Base-by-base conservation (phyloP, 2,329 filamentous ascomycete genomes). In the Lasiodiplodia hormozganensis region DNA sequence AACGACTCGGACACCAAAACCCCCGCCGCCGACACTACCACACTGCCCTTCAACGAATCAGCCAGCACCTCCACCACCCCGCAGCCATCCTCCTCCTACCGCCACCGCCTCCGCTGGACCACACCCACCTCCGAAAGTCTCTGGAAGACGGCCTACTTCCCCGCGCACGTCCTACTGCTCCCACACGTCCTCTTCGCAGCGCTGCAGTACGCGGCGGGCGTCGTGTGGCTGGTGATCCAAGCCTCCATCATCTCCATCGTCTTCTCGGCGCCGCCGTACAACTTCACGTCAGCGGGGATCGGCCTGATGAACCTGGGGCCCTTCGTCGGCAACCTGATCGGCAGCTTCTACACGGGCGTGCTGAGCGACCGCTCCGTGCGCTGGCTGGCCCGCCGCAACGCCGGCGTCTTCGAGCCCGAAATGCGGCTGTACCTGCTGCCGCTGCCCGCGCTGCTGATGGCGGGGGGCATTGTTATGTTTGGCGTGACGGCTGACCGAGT, bases 261-360 rank as follows among this genome's bases (percentile, higher is more conserved):
- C n/a, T 57, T 38, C n/a, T 40, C 78, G 11, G 74, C 81, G 0
- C 74, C 73, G 28, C 72, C 78, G 8, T 82, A 82, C 62, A 71
- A 73, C 0, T 82, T 82, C 0, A 76, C 82, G 7, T 81, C 79
- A 60, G 82, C 84, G 57, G 82, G 82, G 0, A 82, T 84, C 69
- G 81, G 81, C 73, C 76, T 82, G 5, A 76, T 84, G 6, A 82
- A 78, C 77, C 69, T 81, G 25, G 75, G 77, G 62, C 71, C 81
- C 62, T 73, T 74, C 49, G 72, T 79, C 54, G 69, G 78, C 62
- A 62, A 74, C 66, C 64, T 79, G 71, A 57, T 80, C 71, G 74
- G 78, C 58, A 65, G 82, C 67, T 76, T 84, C 69, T 72, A 81
- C 75, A 83, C 80, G 69, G 82, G 80, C 28, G 72, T 77, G 47